phyloP scores from a whole-genome alignment of 164 flowering plant species.

The Stephania japonica region DNA sequence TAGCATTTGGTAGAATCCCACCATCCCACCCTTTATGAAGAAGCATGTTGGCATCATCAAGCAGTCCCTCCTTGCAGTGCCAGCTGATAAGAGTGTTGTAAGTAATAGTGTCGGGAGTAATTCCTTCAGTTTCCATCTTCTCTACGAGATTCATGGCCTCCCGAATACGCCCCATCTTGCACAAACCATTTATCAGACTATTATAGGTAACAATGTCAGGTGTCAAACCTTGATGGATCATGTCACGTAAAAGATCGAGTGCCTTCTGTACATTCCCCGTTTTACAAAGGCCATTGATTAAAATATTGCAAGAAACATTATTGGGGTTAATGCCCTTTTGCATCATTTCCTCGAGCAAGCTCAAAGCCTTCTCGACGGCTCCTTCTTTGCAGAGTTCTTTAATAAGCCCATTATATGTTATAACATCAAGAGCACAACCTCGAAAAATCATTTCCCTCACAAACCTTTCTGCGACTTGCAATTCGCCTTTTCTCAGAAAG shows the following conservation, averaged over 20 bases:
- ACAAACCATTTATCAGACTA: constrained; percentile 76
- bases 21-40: constrained; percentile 44
- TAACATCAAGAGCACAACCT: constrained; percentile 64
- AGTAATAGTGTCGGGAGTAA: constrained; percentile 61
- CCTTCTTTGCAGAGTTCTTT: constrained; percentile 67
- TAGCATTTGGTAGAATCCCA: constrained; percentile 59
- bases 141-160: constrained; percentile 73
- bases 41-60: constrained; percentile 56
- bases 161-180: constrained; percentile 45
- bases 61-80: constrained; percentile 60
- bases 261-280: constrained; percentile 54
- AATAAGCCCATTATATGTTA: constrained; percentile 73
- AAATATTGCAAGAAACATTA: constrained; percentile 58
- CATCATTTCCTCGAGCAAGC: constrained; percentile 68
- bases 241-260: constrained; percentile 55
- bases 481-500: constrained; percentile 42
- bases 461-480: constrained; percentile 56
- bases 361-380: constrained; percentile 53
- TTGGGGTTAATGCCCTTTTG: constrained; percentile 44
- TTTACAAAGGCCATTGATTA: constrained; percentile 71
- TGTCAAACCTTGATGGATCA: constrained; percentile 54
- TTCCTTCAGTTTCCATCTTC: constrained; percentile 53
- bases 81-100: constrained; percentile 80
- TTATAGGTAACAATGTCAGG: constrained; percentile 90
- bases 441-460: constrained; percentile 74